phyloP scores from a whole-genome alignment of 1,284 basidiomycete species.

The Moesziomyces sp. region DNA sequence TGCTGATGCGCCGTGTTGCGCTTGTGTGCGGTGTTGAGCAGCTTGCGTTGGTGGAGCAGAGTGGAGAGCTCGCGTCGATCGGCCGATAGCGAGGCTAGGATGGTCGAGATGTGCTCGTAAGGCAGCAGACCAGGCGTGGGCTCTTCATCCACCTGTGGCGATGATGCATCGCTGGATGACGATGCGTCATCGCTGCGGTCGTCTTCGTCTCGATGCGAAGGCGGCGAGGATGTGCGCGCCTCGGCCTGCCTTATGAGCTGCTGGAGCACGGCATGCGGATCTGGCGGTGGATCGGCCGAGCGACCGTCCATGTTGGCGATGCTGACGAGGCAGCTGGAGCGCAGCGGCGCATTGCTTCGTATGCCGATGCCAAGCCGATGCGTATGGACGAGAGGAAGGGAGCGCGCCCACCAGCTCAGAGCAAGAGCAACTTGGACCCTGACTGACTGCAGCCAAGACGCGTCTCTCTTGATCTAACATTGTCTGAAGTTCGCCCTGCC shows the following conservation, averaged over 20 bases:
- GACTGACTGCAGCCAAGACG: not conserved
- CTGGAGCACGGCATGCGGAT: conserved; percentile 23
- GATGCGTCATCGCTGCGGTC: not conserved
- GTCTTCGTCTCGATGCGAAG: not conserved
- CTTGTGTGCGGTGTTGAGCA: conserved; percentile 13
- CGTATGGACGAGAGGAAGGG: not conserved
- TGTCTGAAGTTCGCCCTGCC: no score
- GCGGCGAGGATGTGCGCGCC: conserved; percentile 2
- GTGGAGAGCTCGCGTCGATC: conserved; percentile 32
- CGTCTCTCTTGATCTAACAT: not conserved
- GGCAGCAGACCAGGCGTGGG: not conserved
- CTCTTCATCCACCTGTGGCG: not conserved
- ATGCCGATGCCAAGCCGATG: not conserved
- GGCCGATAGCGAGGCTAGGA: conserved; percentile 18
- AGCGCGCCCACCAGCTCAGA: not conserved
- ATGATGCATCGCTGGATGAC: not conserved
- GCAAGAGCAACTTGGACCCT: conserved; percentile 16
- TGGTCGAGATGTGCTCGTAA: conserved; percentile 15
- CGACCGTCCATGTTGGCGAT: conserved; percentile 38
- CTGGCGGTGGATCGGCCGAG: conserved; percentile 2
- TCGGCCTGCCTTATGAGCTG: conserved; percentile 36
- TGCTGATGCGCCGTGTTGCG: conserved; percentile 21
- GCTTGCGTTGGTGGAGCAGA: conserved; percentile 8
- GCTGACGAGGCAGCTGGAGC: conserved; percentile 4
- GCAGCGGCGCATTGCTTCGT: conserved; percentile 18